These are phyloP conservation scores for Fagopyrum homotropicum DNA, from an alignment of 148 eudicot species.

Conservation along the genomic window DNA sequence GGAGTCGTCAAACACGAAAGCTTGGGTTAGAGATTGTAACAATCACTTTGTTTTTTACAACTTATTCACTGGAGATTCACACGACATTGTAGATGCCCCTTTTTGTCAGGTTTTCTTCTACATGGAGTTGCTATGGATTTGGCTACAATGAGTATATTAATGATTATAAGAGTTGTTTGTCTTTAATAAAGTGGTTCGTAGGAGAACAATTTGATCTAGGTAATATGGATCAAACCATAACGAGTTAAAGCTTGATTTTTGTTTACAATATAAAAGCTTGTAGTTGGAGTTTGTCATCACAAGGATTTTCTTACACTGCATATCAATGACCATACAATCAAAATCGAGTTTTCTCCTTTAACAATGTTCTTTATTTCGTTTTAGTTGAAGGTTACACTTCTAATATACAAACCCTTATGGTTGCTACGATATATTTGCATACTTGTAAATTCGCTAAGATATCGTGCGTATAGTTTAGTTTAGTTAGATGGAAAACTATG, in stretches of 20 bases:
- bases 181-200: not conserved
- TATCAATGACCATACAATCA: not conserved
- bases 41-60: not conserved
- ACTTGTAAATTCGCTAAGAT: not conserved
- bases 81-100: not conserved
- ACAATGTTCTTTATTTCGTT: not conserved
- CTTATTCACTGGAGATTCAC: not conserved
- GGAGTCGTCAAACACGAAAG: not conserved
- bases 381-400: not conserved
- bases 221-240: not conserved
- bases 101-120: accelerated
- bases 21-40: not conserved
- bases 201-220: not conserved
- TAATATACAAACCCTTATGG: not conserved
- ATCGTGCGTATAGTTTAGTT: not conserved
- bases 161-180: not conserved
- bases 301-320: not conserved
- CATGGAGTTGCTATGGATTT: not conserved
- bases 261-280: not conserved
- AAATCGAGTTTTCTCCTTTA: not conserved
- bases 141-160: not conserved
- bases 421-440: not conserved
- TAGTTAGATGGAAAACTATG: not conserved
- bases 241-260: not conserved
- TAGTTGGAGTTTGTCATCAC: not conserved